Evolutionary conservation across 805 yeast species (phyloP), one percentile per base, ranked within the genome.

Genomic region (Brettanomyces sp.): DNA sequence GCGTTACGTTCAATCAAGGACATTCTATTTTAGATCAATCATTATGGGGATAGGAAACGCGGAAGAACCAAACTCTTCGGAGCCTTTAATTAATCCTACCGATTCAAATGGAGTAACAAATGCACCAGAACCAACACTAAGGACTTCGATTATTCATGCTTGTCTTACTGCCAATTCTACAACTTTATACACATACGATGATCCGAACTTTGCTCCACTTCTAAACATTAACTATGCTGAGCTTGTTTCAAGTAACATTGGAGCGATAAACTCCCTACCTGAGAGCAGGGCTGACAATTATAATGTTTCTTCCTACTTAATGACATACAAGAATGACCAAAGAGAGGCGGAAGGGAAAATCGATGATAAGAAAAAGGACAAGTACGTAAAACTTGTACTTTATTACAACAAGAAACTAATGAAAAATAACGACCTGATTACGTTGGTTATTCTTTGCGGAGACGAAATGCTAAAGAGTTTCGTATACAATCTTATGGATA

Each of bases 101-200:
- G 8, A 13, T 38, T 30, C 22, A 13, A 21, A 38, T 36, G 18
- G 18, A 25, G 12, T 13, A 23, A 13, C 32, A 32, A n/a, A 25
- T 21, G 33, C 8, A 5, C 42, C 42, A 6, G 18, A 23, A 28
- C 36, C 23, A 12, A 22, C 28, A 21, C 36, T 41, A 33, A 37
- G 49, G 33, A 43, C 50, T 28, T 44, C 55, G 23, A 52, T 60
- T 5, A 55, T 59, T 4, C 59, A 59, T 45, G 57, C 60, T n/a
- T 56, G 62, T 21, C 49, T 63, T 42, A 62, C 62, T 36, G 48
- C 62, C 33, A 79, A 80, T 55, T 78, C 84, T 14, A 75, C 82
- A 5, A 77, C 84, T 0, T 63, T 79, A 12, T 80, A 74, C 57
- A 73, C 83, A 11, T 69, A 76, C 50, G 83, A 79, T 52, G 76